These are phyloP conservation scores for Astrothelium macrocarpum DNA, from an alignment of 495 filamentous ascomycete genomes.

Conservation along the genomic window DNA sequence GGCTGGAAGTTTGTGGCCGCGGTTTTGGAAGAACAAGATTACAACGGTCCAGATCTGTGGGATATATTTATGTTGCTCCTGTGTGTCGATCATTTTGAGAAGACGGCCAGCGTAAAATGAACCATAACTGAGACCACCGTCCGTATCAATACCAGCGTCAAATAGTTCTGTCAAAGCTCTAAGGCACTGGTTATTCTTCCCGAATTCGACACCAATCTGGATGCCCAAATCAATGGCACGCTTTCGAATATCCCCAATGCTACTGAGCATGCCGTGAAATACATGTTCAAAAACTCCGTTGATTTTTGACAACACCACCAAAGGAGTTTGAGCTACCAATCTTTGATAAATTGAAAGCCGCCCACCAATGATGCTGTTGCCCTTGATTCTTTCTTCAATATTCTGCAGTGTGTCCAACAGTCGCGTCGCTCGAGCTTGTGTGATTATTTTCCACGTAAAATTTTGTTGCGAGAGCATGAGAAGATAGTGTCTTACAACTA, in stretches of 20 bases:
- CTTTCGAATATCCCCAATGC: constrained; percentile 59
- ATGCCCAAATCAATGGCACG: constrained; percentile 66
- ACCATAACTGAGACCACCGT: constrained; percentile 56
- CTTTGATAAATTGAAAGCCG: constrained; percentile 68
- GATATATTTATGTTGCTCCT: constrained; percentile 55
- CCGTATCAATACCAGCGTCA: constrained; percentile 43
- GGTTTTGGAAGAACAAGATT: constrained; percentile 61
- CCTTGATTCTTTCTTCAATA: constrained; percentile 63
- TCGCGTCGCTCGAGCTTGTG: constrained; percentile 50
- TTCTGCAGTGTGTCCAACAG: constrained; percentile 58
- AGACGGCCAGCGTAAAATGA: constrained; percentile 33
- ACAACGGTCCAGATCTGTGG: constrained; percentile 83
- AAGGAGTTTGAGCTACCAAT: constrained; percentile 57
- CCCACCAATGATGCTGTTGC: constrained; percentile 64
- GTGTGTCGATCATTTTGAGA: constrained; percentile 51
- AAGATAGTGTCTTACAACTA: constrained; percentile 66
- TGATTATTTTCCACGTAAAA: constrained; percentile 67
- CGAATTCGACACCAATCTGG: constrained; percentile 52
- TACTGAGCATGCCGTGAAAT: constrained; percentile 71
- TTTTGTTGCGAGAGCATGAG: constrained; percentile 66
- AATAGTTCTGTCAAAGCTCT: constrained; percentile 58
- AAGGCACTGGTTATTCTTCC: constrained; percentile 53
- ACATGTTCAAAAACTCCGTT: constrained; percentile 68
- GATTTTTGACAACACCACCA: constrained; percentile 51
- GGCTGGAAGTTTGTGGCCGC: constrained; percentile 48